Base-by-base conservation (phyloP, 208 protist species). In the Tritrichomonas musculus region DNA sequence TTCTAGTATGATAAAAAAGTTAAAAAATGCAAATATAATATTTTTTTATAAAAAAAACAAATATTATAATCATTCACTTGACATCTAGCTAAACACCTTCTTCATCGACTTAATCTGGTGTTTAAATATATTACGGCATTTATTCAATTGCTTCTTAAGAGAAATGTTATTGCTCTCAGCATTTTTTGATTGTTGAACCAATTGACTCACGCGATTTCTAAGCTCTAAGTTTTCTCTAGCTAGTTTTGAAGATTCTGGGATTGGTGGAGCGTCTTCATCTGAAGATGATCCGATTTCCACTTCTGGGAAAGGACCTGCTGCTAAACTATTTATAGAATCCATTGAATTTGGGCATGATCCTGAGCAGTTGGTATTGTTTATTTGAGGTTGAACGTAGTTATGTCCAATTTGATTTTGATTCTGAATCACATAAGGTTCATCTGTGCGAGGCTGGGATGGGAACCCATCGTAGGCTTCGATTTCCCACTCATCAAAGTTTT, bases 401-500 rank as follows among this genome's bases (percentile, higher is more conserved):
- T n/a, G n/a, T n/a, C n/a, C n/a, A 5, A 60, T 60, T 22, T 60
- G 5, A 60, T 60, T 60, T 60, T 5, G 5, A 60, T 60, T 60
- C n/a, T n/a, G n/a, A n/a, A n/a, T n/a, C n/a, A n/a, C n/a, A n/a
- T n/a, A n/a, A n/a, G n/a, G n/a, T n/a, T n/a, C n/a, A n/a, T n/a
- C n/a, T n/a, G n/a, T n/a, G n/a, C n/a, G n/a, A n/a, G n/a, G n/a
- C n/a, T n/a, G n/a, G n/a, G n/a, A n/a, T n/a, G n/a, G n/a, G n/a
- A n/a, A n/a, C n/a, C n/a, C n/a, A n/a, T n/a, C n/a, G n/a, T n/a
- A 50, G 14, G 33, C 47, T 33, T 36, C 73, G 41, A 82, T 47
- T 36, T 82, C 73, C 73, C 73, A 82, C 41, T 82, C 73, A 53
- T 82, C 73, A 25, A 50, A 82, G n/a, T n/a, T n/a, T n/a, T 82